Percentiles rank a stretch among this genome's conserved stretches.
Evolutionary conservation across 352 stramenopile species (phyloP).

Genomic region (Phytophthora agathidicida): DNA sequence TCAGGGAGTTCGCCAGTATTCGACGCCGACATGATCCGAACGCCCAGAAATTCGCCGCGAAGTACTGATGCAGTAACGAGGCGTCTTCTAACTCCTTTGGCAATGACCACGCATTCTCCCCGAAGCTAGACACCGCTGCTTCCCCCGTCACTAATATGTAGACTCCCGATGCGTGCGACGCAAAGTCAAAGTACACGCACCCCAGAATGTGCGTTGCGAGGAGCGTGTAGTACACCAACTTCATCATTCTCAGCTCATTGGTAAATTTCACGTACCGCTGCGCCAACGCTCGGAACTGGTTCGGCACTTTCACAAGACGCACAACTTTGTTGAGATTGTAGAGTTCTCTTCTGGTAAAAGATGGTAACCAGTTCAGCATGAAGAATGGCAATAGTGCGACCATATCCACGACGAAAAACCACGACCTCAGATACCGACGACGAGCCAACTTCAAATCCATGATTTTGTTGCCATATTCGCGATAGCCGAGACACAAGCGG

Average conservation of each 20-base stretch:
- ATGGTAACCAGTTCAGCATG: constrained; percentile 49
- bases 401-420: constrained; percentile 44
- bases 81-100: constrained; percentile 30
- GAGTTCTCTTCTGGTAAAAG: constrained; percentile 34
- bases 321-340: constrained; percentile 66
- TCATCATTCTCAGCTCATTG: constrained; percentile 52
- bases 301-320: constrained; percentile 43
- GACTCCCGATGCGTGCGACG: constrained; percentile 21
- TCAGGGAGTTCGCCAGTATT: constrained; percentile 47
- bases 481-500: constrained; percentile 48
- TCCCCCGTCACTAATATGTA: neutral
- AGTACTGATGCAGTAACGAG: constrained; percentile 40
- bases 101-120: constrained; percentile 46
- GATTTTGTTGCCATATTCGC: constrained; percentile 67
- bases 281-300: constrained; percentile 38
- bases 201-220: constrained; percentile 52
- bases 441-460: constrained; percentile 46
- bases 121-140: constrained; percentile 29
- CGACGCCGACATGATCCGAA: constrained; percentile 68
- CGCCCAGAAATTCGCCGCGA: constrained; percentile 57
- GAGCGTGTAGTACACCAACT: constrained; percentile 60
- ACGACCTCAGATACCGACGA: constrained; percentile 45
- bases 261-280: constrained; percentile 47
- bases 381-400: constrained; percentile 48
- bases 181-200: constrained; percentile 67